Evolutionary conservation across 2,329 filamentous ascomycete genomes (phyloP), one percentile per base, ranked within the genome.

Genomic region (Atkinsonella hypoxylon): DNA sequence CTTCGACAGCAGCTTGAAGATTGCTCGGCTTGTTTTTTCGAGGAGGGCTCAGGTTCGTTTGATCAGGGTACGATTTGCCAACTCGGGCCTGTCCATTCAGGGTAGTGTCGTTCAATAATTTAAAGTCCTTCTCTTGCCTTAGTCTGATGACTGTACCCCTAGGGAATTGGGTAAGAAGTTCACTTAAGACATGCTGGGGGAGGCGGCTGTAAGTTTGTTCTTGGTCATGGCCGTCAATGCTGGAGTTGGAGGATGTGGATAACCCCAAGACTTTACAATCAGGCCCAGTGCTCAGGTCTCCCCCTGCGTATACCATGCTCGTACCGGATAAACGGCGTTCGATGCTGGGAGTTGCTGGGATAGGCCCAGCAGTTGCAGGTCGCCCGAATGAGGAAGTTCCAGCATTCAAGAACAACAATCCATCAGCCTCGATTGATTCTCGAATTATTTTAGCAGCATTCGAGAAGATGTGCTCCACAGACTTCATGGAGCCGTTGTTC

Each of bases 381-480:
- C 45, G 45, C 11, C 55, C 54, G 2, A 56, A 56, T 6, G 61
- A 58, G 2, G 56, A 58, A 7, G 69, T 58, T 9, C 68, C 67
- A 1, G 65, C 61, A 1, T 67, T 63, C 0, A 65, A 61, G 58
- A 62, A 62, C 2, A 64, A 38, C 13, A 62, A 60, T 0, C 71
- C 71, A 17, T 70, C 67, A 0, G 67, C 62, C 11, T 70, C 67
- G 4, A 75, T 59, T 0, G 70, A 67, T 34, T 72, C 62, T 1
- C 67, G 59, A 8, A 76, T 63, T 1, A 75, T 62, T 22, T 66
- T 66, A 10, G 72, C 69, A 11, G 73, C 74, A n/a, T 69, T 70
- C 0, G 67, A 66, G 45, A 74, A 72, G 4, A 73, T 50, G 47
- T 51, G 45, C 32, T 48, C 42, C 12, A 38, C 45, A 20, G 50